Evolutionary conservation across 495 filamentous ascomycete species (phyloP).

Genomic region (Penicillium fimorum): DNA sequence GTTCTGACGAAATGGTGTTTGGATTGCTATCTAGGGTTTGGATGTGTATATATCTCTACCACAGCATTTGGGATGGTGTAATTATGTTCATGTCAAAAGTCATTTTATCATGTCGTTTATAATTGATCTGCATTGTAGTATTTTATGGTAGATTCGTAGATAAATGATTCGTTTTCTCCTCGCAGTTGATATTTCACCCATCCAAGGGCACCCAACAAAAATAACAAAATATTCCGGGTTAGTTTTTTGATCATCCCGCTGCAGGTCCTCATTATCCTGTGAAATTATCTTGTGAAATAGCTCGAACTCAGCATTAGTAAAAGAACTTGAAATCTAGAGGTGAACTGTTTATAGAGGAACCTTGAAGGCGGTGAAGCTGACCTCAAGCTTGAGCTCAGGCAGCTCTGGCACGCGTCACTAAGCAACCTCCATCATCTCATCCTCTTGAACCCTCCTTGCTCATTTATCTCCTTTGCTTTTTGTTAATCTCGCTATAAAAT

Average conservation of each 20-base stretch:
- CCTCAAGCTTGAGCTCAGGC: conserved; percentile 47
- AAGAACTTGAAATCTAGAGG: background rate
- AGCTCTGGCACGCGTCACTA: conserved; percentile 45
- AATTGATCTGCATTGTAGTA: background rate
- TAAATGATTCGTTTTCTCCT: background rate
- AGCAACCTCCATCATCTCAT: conserved; percentile 27
- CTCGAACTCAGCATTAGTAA: background rate
- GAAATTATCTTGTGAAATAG: background rate
- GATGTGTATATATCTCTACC: conserved; percentile 21
- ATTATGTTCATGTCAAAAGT: conserved; percentile 14
- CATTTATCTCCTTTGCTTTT: conserved; percentile 11
- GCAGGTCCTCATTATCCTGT: background rate
- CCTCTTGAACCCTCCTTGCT: conserved; percentile 14
- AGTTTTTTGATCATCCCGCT: background rate
- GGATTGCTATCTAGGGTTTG: conserved; percentile 10
- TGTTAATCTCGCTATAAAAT: conserved; percentile 13
- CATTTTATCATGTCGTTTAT: conserved; percentile 3
- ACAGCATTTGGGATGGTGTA: conserved; percentile 19
- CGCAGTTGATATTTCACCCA: background rate
- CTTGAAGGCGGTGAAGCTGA: conserved; percentile 27
- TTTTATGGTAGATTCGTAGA: background rate
- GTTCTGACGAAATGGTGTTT: background rate
- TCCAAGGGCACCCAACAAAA: background rate
- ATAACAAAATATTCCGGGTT: background rate
- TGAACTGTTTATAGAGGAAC: conserved; percentile 4